A percentile compares a stretch with the other conserved stretches of the same genome.
These are phyloP conservation scores for Crithidia sp. DNA, from an alignment of 208 protist genomes.

Conservation along the genomic window DNA sequence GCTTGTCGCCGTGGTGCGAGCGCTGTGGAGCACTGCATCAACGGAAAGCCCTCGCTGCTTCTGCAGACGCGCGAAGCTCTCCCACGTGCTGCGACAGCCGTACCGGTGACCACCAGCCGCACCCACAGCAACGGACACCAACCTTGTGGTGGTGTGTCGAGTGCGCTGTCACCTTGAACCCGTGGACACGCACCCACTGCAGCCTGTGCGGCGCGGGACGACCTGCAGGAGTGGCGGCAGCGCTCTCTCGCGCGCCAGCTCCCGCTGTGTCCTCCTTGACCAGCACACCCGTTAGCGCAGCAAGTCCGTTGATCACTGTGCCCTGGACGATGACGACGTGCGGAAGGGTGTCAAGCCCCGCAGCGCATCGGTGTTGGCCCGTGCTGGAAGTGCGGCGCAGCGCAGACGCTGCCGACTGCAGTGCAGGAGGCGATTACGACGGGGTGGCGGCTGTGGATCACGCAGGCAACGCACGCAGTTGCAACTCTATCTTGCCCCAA, in stretches of 20 bases:
- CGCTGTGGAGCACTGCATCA: slow-evolving; percentile 24
- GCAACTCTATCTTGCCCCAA: no score
- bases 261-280: background rate
- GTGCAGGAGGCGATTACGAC: slow-evolving; percentile 10
- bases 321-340: slow-evolving; percentile 56
- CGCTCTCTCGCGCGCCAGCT: background rate
- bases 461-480: slow-evolving; percentile 22
- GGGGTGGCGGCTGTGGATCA: slow-evolving; percentile 24
- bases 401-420: slow-evolving; percentile 20
- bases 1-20: slow-evolving; percentile 44
- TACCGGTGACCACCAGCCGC: background rate
- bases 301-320: slow-evolving; percentile 29
- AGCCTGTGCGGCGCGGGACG: slow-evolving; percentile 27
- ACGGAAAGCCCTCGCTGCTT: background rate
- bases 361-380: slow-evolving; percentile 20
- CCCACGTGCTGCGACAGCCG: background rate
- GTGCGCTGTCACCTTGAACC: slow-evolving; percentile 30
- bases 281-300: slow-evolving; percentile 1
- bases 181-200: slow-evolving; percentile 38
- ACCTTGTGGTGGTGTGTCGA: slow-evolving; percentile 34
- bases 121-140: background rate
- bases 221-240: slow-evolving; percentile 5
- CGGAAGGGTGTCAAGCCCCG: slow-evolving; percentile 23
- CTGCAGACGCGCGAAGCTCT: background rate
- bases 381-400: slow-evolving; percentile 27